A percentile compares a stretch with the other conserved stretches of the same genome.
phyloP scores from a whole-genome alignment of 495 filamentous ascomycete species.

The Trichoderma gamsii region DNA sequence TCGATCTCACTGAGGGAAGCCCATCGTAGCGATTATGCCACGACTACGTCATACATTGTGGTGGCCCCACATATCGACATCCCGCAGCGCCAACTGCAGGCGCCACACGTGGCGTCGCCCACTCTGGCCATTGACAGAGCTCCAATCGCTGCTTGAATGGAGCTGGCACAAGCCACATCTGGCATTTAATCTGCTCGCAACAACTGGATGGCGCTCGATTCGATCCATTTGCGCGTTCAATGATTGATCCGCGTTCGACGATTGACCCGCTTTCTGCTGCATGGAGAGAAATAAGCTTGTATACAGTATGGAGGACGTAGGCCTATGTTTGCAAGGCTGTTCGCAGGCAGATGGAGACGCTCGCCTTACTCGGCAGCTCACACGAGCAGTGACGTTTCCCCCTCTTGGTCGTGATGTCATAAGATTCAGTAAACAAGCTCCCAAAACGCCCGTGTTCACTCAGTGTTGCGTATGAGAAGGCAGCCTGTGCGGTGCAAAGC shows the following conservation, averaged over 20 bases:
- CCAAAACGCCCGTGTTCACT: neutral
- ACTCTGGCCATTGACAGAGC: neutral
- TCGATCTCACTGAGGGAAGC: neutral
- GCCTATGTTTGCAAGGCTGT: no score
- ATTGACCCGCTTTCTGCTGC: no score
- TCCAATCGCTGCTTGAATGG: neutral
- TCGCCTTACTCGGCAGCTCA: no score
- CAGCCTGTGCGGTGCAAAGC: neutral
- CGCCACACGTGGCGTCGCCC: conserved; percentile 8
- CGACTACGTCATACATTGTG: neutral
- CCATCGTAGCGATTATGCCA: neutral
- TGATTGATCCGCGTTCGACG: no score
- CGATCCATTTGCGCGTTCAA: no score
- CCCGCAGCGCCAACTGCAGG: neutral
- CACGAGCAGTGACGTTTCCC: neutral
- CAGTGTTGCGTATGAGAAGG: neutral
- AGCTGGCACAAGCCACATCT: neutral
- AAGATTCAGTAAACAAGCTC: no score
- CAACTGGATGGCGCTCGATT: no score
- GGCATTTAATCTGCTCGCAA: neutral
- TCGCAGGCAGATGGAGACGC: no score
- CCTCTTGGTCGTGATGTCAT: neutral
- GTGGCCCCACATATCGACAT: neutral
- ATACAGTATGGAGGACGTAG: no score
- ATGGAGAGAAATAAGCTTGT: no score